Conservation (phyloP, 495 filamentous ascomycete species). For the Delitschia confertaspora region DNA sequence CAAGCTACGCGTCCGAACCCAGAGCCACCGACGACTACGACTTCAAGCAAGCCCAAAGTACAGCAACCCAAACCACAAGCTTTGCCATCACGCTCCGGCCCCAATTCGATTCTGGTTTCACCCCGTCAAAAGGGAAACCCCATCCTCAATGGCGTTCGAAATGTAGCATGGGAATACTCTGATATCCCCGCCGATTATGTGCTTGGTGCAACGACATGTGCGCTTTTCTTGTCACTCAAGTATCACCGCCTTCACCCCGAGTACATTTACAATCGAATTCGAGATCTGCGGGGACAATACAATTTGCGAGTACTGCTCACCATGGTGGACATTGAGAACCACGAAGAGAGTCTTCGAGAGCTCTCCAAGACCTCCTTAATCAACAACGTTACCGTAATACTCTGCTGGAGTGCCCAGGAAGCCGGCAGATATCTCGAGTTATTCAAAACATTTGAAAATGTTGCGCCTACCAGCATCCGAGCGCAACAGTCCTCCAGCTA, state of each 20-base stretch:
- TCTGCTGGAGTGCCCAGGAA: conserved; percentile 90
- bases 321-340: conserved; percentile 88
- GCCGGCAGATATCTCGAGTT: conserved; percentile 87
- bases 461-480: conserved; percentile 68
- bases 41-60: conserved; percentile 43
- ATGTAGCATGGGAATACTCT: conserved; percentile 91
- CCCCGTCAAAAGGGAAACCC: conserved; percentile 90
- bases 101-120: conserved; percentile 77
- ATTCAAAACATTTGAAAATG: conserved; percentile 87
- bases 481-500: conserved; percentile 76
- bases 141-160: conserved; percentile 69
- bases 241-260: conserved; percentile 97
- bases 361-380: conserved; percentile 81
- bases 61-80: conserved; percentile 83
- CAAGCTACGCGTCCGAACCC: conserved; percentile 26
- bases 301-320: conserved; percentile 73
- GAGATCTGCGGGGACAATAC: conserved; percentile 68
- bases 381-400: conserved; percentile 82
- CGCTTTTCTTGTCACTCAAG: conserved; percentile 87
- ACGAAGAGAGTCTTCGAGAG: conserved; percentile 70
- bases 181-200: conserved; percentile 92
- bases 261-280: conserved; percentile 92
- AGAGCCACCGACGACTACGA: conserved; percentile 22
- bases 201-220: conserved; percentile 78
- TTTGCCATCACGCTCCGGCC: conserved; percentile 55